Conservation (phyloP, 495 filamentous ascomycete genomes). For the Penicillium alfredii region DNA sequence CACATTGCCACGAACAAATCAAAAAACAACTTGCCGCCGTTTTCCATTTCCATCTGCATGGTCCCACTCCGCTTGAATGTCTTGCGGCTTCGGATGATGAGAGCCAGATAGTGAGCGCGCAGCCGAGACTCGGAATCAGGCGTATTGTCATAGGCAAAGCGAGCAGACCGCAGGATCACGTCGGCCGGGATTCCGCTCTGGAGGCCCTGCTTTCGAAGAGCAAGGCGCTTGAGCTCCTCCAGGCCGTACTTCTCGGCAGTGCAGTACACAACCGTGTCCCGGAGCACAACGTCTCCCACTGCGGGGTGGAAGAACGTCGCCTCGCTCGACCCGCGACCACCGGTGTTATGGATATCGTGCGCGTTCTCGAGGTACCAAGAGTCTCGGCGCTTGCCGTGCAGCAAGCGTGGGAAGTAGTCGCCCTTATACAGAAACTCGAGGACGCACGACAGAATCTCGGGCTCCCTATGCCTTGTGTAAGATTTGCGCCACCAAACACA, state of each 20-base stretch:
- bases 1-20: slow-evolving; percentile 96
- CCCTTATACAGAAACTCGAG: slow-evolving; percentile 70
- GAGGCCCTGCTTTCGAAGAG: slow-evolving; percentile 88
- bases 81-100: slow-evolving; percentile 89
- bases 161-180: slow-evolving; percentile 81
- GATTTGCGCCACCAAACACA: not conserved
- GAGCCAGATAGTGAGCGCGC: slow-evolving; percentile 88
- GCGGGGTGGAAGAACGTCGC: slow-evolving; percentile 67
- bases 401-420: slow-evolving; percentile 57
- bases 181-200: slow-evolving; percentile 78
- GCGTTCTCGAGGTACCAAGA: slow-evolving; percentile 67
- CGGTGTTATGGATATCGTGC: slow-evolving; percentile 38
- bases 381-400: slow-evolving; percentile 42
- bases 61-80: slow-evolving; percentile 94
- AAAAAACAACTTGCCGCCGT: slow-evolving; percentile 86
- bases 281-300: slow-evolving; percentile 65
- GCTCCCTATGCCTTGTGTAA: slow-evolving; percentile 37
- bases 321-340: slow-evolving; percentile 61
- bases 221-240: slow-evolving; percentile 78
- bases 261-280: slow-evolving; percentile 91
- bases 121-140: slow-evolving; percentile 83
- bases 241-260: slow-evolving; percentile 78
- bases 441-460: slow-evolving; percentile 59
- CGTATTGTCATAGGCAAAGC: slow-evolving; percentile 91
- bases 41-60: slow-evolving; percentile 97